phyloP scores from a whole-genome alignment of 78 protist genomes.

The Planoprotostelium fungivorum region DNA sequence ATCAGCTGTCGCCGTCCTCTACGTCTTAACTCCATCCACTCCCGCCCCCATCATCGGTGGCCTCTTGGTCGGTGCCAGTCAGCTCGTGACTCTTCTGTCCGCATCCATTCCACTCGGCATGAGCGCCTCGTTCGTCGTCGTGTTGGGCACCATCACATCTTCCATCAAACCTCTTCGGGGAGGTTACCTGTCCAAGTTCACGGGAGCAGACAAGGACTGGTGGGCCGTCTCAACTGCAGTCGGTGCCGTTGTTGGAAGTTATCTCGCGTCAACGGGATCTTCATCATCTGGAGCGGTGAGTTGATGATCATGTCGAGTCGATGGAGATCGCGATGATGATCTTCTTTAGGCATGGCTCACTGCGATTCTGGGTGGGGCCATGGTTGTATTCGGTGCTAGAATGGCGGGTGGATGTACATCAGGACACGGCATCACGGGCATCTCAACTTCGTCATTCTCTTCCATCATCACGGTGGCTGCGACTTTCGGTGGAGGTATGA shows the following conservation, averaged over 20 bases:
- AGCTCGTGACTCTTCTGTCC: background rate
- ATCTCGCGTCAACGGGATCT: background rate
- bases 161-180: too few species aligned
- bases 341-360: slow-evolving; percentile 19
- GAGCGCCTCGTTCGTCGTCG: background rate
- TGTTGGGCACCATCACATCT: background rate
- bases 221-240: background rate
- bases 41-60: too few species aligned
- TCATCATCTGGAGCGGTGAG: slow-evolving; percentile 12
- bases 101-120: background rate
- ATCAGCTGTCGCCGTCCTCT: too few species aligned
- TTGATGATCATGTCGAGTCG: background rate
- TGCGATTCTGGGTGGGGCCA: slow-evolving; percentile 13
- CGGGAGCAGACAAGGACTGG: background rate
- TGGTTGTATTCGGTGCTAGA: slow-evolving; percentile 39
- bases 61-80: background rate
- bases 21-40: too few species aligned
- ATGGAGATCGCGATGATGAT: slow-evolving; percentile 27
- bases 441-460: slow-evolving; percentile 29
- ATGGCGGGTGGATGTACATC: slow-evolving; percentile 38
- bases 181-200: background rate
- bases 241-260: background rate
- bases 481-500: slow-evolving; percentile 44
- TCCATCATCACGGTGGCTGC: slow-evolving; percentile 38
- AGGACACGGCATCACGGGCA: slow-evolving; percentile 33